Percentiles rank a stretch among this genome's conserved stretches.
These are phyloP conservation scores for Zymoseptoria tritici DNA, from an alignment of 2,329 filamentous ascomycete species.

Conservation along the genomic window DNA sequence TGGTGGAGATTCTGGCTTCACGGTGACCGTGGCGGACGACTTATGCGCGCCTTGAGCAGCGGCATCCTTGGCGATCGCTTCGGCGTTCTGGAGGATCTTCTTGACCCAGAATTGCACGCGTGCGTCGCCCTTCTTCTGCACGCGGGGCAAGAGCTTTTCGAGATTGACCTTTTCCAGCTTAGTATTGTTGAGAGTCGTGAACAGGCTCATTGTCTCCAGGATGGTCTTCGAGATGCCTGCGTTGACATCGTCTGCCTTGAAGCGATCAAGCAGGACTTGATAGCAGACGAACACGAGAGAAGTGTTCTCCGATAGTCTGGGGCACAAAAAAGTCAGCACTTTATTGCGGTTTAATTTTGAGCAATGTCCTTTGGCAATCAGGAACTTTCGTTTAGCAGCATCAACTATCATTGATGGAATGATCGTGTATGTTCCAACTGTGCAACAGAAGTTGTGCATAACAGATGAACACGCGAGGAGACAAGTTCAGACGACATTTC, in stretches of 20 bases:
- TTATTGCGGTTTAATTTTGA: neutral
- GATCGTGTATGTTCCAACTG: neutral
- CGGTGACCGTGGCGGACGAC: constrained; percentile 23
- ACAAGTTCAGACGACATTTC: neutral
- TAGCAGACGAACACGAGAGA: constrained; percentile 41
- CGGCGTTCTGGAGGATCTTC: constrained; percentile 43
- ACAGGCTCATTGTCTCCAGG: constrained; percentile 53
- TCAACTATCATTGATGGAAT: no score
- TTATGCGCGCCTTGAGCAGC: constrained; percentile 36
- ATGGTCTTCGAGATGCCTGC: constrained; percentile 35
- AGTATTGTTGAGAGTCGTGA: constrained; percentile 55
- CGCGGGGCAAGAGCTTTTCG: constrained; percentile 55
- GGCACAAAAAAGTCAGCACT: constrained; percentile 5
- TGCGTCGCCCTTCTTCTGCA: constrained; percentile 58
- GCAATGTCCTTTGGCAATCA: neutral
- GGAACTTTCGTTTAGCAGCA: no score
- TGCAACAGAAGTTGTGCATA: neutral
- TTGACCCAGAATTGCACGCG: constrained; percentile 56
- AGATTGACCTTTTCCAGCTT: constrained; percentile 58
- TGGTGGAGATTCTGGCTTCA: constrained; percentile 23
- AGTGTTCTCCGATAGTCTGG: constrained; percentile 23
- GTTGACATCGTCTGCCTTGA: constrained; percentile 40
- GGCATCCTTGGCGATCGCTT: constrained; percentile 17
- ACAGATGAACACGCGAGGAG: neutral
- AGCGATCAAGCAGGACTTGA: constrained; percentile 43